phyloP scores from a whole-genome alignment of 2,329 filamentous ascomycete genomes.

The Fusarium gaditjirri region DNA sequence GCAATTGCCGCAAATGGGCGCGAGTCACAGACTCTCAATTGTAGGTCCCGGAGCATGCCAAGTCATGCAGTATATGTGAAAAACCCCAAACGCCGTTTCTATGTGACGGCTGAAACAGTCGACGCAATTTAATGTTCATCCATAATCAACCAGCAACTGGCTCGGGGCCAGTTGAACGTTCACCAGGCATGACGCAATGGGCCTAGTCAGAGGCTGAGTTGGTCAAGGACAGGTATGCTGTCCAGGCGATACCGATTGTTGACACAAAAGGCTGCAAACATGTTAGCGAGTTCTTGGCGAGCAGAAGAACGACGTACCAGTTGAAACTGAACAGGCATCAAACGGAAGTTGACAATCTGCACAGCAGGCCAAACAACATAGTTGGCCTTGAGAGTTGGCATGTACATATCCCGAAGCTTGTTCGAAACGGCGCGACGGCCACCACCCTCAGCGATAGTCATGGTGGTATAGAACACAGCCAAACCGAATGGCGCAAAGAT shows the following conservation, averaged over 20 bases:
- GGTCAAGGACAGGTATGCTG: slow-evolving; percentile 91
- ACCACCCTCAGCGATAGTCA: slow-evolving; percentile 95
- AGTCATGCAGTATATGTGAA: background rate
- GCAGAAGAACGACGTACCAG: slow-evolving; percentile 71
- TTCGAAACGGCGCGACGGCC: slow-evolving; percentile 79
- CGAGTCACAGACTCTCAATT: background rate
- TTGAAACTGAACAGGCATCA: slow-evolving; percentile 96
- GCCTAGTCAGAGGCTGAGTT: slow-evolving; percentile 80
- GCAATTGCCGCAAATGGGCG: background rate
- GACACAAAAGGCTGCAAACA: slow-evolving; percentile 87
- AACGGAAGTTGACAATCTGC: slow-evolving; percentile 94
- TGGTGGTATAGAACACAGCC: slow-evolving; percentile 90
- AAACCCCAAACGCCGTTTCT: slow-evolving; percentile 16
- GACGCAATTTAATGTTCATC: background rate
- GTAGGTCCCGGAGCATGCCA: background rate
- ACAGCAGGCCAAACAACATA: slow-evolving; percentile 95
- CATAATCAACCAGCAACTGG: background rate
- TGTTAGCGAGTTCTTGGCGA: slow-evolving; percentile 1
- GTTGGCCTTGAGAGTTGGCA: slow-evolving; percentile 95
- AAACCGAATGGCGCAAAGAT: slow-evolving; percentile 92
- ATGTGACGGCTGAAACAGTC: background rate
- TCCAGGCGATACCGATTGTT: slow-evolving; percentile 96
- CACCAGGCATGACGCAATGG: background rate
- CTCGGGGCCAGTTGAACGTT: background rate
- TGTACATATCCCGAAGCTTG: slow-evolving; percentile 93